A percentile compares a stretch with the other conserved stretches of the same genome.
Conservation (phyloP, 1,284 basidiomycete genomes). For the Cerrena zonata region DNA sequence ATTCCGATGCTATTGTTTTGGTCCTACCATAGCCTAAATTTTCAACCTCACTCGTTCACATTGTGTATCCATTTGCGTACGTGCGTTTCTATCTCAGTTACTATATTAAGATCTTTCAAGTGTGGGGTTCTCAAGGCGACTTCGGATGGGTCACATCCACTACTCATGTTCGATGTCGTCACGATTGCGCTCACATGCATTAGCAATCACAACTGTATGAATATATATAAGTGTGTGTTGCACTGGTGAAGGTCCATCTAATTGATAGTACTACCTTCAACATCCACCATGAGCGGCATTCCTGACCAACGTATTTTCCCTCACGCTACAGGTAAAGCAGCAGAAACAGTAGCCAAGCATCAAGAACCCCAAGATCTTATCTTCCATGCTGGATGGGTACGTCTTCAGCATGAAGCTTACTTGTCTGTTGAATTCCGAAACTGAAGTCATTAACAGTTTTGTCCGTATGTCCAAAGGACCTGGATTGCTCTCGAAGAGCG, state of each 20-base stretch:
- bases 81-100: too few relatives aligned
- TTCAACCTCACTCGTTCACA: too few relatives aligned
- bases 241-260: background rate
- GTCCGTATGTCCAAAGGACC: slow-evolving; percentile 62
- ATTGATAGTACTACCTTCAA: too few relatives aligned
- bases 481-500: slow-evolving; percentile 69
- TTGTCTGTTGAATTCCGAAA: background rate
- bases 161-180: background rate
- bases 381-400: slow-evolving; percentile 59
- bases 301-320: slow-evolving; percentile 47
- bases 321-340: slow-evolving; percentile 54
- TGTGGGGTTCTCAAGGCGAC: too few relatives aligned
- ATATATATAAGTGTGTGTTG: background rate
- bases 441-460: slow-evolving; percentile 40
- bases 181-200: background rate
- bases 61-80: too few relatives aligned
- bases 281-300: slow-evolving; percentile 10
- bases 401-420: too few relatives aligned
- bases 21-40: background rate
- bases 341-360: slow-evolving; percentile 45
- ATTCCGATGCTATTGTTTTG: background rate
- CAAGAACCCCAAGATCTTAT: slow-evolving; percentile 48
- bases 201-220: background rate
- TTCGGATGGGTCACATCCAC: background rate
- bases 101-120: too few relatives aligned